phyloP scores from a whole-genome alignment of 192 early-diverging fungal species.

The Gamsiella multidivaricata region DNA sequence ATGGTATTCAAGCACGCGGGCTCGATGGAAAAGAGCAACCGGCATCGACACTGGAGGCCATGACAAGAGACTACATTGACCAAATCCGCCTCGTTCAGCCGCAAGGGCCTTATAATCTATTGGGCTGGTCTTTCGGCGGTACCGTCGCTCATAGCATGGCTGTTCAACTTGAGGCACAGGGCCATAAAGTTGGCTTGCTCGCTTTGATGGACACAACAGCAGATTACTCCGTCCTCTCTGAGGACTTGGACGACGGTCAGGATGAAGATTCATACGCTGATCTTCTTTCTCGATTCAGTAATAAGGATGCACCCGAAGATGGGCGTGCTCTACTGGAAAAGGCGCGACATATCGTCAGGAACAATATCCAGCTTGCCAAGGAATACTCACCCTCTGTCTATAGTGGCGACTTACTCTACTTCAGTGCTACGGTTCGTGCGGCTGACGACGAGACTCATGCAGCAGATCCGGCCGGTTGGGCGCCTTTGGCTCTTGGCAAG shows the following conservation, averaged over 20 bases:
- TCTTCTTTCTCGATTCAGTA: not conserved
- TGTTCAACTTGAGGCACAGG: not conserved
- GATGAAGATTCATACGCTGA: not conserved
- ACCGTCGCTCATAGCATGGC: constrained; percentile 5
- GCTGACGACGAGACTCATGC: not conserved
- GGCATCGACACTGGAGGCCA: constrained; percentile 4
- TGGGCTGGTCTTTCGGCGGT: constrained; percentile 21
- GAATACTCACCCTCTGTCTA: no score
- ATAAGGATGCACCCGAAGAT: no score
- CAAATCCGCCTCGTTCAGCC: constrained; percentile 13
- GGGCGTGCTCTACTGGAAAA: no score
- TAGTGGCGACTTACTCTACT: not conserved
- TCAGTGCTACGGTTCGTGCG: not conserved
- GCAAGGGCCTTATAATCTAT: constrained; percentile 10
- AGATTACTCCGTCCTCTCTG: not conserved
- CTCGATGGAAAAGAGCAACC: not conserved
- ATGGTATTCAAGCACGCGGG: constrained; percentile 38
- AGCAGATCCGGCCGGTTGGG: not conserved
- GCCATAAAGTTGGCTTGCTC: constrained; percentile 1
- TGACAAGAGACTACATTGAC: constrained; percentile 17
- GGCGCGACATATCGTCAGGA: no score
- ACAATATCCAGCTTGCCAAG: no score
- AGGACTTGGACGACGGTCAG: not conserved
- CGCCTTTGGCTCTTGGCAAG: not conserved
- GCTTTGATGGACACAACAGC: constrained; percentile 11